phyloP scores from a whole-genome alignment of 345 rosid genomes.

The Syzygium grande region DNA sequence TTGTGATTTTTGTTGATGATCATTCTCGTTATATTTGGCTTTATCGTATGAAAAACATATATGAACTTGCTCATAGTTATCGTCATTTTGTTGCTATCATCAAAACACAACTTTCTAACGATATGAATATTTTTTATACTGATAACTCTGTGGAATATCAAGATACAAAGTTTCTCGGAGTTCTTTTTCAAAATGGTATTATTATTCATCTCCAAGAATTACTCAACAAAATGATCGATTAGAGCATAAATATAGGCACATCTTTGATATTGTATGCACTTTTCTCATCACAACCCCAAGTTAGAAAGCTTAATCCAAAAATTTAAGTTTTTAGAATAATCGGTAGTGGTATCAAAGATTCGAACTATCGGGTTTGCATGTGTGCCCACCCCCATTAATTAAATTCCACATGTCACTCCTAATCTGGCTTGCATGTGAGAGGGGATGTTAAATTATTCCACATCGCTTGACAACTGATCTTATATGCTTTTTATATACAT shows the following conservation, averaged over 20 bases:
- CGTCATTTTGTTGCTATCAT: background rate
- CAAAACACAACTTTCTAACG: background rate
- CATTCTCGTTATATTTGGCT: background rate
- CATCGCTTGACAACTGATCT: rapidly evolving
- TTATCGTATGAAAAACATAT: background rate
- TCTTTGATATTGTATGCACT: background rate
- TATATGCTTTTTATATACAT: no score
- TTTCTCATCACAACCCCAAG: background rate
- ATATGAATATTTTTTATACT: background rate
- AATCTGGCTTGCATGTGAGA: background rate
- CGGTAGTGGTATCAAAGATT: background rate
- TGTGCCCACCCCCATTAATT: background rate
- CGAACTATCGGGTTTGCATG: background rate
- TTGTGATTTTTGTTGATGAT: background rate
- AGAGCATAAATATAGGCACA: background rate
- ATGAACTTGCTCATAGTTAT: background rate
- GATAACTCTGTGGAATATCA: background rate
- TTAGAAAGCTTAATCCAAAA: background rate
- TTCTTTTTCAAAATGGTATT: background rate
- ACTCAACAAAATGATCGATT: background rate
- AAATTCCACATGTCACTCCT: background rate
- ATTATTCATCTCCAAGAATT: background rate
- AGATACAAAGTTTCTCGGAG: background rate
- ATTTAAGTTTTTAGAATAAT: background rate
- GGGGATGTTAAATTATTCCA: no score